Base-by-base conservation (phyloP, 2,329 filamentous ascomycete genomes). In the Aspergillus nomiae region DNA sequence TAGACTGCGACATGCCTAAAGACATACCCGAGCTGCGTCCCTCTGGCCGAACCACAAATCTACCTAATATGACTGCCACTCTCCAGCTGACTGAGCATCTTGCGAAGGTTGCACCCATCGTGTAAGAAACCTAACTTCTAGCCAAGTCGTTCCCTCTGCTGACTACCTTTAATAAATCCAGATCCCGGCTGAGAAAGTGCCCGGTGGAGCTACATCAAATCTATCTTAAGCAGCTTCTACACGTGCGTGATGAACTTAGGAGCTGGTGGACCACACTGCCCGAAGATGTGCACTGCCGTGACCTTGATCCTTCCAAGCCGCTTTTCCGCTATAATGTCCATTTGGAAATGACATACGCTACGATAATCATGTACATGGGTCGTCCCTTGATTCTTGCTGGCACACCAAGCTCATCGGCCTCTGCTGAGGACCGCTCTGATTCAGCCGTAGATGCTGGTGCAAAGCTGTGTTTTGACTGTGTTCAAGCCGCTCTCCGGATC, bases 301-400 rank as follows among this genome's bases (percentile, higher is more conserved):
- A 81, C 59, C 72, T 78, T 8, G 73, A 70, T 21, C 71, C 78
- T 0, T 68, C 71, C 7, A 70, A 73, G 9, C 70, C 72, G 2
- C 69, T 77, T 12, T 79, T 78, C 55, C 81, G 82, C n/a, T 75
- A 76, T 14, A 78, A 80, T 53, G 77, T 81, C 56, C 82, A 84
- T 62, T 69, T 84, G 12, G 76, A 79, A 48, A 74, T 84, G 2
- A 80, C 81, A 60, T 82, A 82, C 66, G 80, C 80, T 63, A 76
- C 82, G 56, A 73, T 81, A 8, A 78, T 81, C 56, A 82, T 84
- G 71, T 84, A 82, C 61, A 77, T 82, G 58, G 82, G 82, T 21
- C 78, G 82, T 3, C 79, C 80, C 9, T 84, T 84, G 67, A 81
- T 84, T 83, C 59, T 54, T 63, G 30, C 60, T 61, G 57, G 51